These are phyloP conservation scores for Leishmania mexicana DNA, from an alignment of 208 protist species.

Conservation along the genomic window DNA sequence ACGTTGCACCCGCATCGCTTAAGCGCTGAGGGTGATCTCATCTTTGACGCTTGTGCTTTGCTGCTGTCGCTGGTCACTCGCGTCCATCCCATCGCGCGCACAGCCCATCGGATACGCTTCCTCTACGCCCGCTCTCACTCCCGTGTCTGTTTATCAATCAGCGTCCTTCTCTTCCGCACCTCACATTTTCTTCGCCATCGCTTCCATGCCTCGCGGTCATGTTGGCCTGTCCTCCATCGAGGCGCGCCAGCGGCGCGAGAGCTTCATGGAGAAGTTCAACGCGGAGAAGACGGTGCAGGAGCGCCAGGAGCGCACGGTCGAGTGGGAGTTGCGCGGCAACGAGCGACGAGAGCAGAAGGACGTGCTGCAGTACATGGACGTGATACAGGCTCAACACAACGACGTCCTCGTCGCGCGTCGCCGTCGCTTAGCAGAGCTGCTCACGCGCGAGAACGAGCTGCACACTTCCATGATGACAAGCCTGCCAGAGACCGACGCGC, in stretches of 20 bases:
- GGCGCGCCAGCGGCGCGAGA: slow-evolving; percentile 66
- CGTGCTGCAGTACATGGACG: slow-evolving; percentile 66
- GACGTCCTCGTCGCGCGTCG: slow-evolving; percentile 77
- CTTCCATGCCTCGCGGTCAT: slow-evolving; percentile 17
- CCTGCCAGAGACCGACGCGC: slow-evolving; percentile 81
- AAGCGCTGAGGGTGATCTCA: neutral
- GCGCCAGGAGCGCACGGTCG: slow-evolving; percentile 43
- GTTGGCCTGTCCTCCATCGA: slow-evolving; percentile 49
- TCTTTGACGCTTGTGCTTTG: neutral
- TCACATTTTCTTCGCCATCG: neutral
- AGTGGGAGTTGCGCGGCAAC: slow-evolving; percentile 71
- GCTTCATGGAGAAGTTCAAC: slow-evolving; percentile 65
- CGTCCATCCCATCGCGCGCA: neutral
- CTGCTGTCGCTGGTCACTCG: neutral
- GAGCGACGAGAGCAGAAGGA: slow-evolving; percentile 46
- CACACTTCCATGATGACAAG: slow-evolving; percentile 73
- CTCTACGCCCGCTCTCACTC: neutral
- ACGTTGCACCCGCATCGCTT: neutral
- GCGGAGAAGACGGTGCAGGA: slow-evolving; percentile 43
- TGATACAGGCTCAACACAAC: slow-evolving; percentile 80
- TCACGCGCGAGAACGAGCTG: slow-evolving; percentile 57
- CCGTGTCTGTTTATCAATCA: neutral
- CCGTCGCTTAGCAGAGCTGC: slow-evolving; percentile 67
- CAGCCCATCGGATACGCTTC: neutral
- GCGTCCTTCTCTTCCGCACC: slow-evolving; percentile 6